Percentiles rank a stretch among this genome's conserved stretches.
Evolutionary conservation across 2,329 filamentous ascomycete genomes (phyloP).

Genomic region (Pseudohalonectria lignicola): DNA sequence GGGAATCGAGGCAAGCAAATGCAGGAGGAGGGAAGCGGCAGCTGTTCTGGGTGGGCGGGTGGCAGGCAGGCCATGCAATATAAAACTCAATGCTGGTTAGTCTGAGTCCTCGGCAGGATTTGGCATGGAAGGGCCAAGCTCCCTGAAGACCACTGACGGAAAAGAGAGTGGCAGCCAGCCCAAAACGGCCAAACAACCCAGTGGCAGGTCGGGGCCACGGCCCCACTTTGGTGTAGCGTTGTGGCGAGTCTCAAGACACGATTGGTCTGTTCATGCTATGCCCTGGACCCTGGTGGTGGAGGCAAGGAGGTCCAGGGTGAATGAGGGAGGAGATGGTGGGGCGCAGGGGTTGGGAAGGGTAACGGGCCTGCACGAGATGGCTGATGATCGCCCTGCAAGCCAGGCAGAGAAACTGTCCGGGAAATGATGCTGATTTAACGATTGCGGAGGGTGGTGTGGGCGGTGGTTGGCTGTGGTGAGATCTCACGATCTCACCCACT

Average conservation of each 20-base stretch:
- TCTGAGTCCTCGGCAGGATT: background rate
- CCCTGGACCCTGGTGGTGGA: no score
- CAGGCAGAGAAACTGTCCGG: no score
- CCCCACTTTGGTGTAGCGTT: background rate
- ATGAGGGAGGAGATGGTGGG: background rate
- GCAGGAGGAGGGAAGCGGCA: background rate
- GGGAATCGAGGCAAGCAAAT: background rate
- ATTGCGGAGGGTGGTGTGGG: background rate
- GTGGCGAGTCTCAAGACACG: no score
- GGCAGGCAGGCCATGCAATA: slow-evolving; percentile 13
- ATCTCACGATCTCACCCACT: no score
- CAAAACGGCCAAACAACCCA: background rate
- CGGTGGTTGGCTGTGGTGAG: background rate
- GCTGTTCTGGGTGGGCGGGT: slow-evolving; percentile 4
- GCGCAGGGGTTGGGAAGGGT: background rate
- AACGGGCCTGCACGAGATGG: background rate
- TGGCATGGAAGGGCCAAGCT: background rate
- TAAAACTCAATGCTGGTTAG: slow-evolving; percentile 15
- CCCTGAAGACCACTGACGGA: no score
- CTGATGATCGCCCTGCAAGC: background rate
- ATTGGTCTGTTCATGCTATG: no score
- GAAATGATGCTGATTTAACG: background rate
- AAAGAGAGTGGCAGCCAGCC: background rate
- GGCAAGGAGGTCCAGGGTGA: no score
- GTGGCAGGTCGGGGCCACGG: background rate